Conservation (phyloP, 164 flowering plant genomes). For the Malania oleifera region DNA sequence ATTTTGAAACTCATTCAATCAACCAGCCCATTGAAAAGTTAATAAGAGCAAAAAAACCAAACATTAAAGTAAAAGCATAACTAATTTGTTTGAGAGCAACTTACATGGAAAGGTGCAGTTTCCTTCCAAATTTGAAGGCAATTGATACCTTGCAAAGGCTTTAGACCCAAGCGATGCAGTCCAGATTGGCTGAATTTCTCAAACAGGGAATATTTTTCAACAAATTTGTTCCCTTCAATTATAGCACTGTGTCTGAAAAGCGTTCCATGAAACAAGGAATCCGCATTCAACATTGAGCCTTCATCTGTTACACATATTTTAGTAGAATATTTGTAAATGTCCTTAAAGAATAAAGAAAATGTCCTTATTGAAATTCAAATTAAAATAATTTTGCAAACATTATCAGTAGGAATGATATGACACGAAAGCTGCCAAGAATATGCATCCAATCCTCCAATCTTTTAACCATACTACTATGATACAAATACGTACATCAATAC, state of each 20-base stretch:
- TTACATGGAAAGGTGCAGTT: slow-evolving; percentile 55
- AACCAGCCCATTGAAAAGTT: too few relatives aligned
- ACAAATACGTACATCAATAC: neutral
- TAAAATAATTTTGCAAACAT: too few relatives aligned
- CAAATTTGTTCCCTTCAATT: slow-evolving; percentile 14
- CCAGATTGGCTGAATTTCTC: slow-evolving; percentile 58
- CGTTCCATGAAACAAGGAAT: slow-evolving; percentile 6
- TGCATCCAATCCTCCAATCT: too few relatives aligned
- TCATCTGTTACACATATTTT: slow-evolving; percentile 24
- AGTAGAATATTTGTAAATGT: neutral
- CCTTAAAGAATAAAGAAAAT: neutral
- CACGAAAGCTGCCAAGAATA: too few relatives aligned
- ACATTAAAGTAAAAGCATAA: too few relatives aligned
- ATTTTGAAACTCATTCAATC: too few relatives aligned
- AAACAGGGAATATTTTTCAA: slow-evolving; percentile 40
- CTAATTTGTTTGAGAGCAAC: slow-evolving; percentile 13
- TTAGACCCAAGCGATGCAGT: slow-evolving; percentile 58
- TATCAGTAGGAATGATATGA: too few relatives aligned
- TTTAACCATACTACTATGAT: too few relatives aligned
- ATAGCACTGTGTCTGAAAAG: slow-evolving; percentile 8
- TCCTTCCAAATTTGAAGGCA: slow-evolving; percentile 51
- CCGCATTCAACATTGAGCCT: slow-evolving; percentile 3
- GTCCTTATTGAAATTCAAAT: too few relatives aligned
- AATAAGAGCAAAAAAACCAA: too few relatives aligned
- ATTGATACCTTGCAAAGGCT: slow-evolving; percentile 33